Conservation (phyloP, 352 stramenopile genomes). For the Phytopythium oedochilum region DNA sequence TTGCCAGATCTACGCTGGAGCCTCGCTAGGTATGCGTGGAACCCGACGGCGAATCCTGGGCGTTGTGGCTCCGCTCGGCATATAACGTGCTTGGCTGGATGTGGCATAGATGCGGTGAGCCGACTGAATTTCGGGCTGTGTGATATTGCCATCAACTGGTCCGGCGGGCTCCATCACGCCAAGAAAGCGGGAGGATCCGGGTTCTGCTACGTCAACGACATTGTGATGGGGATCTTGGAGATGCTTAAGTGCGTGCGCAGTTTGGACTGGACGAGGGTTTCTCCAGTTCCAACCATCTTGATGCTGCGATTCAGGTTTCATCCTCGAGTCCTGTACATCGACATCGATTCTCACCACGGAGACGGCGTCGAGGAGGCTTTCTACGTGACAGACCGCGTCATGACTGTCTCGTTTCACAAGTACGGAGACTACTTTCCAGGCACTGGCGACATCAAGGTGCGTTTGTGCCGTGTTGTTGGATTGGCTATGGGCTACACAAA, state of each 20-base stretch:
- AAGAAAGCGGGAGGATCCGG: conserved; percentile 94
- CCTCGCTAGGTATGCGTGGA: conserved; percentile 71
- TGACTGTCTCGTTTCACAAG: conserved; percentile 99
- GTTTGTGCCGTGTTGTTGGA: background rate
- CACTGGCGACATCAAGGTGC: conserved; percentile 89
- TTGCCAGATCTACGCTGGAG: conserved; percentile 96
- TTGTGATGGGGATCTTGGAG: conserved; percentile 97
- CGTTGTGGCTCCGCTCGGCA: background rate
- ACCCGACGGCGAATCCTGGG: too few relatives aligned
- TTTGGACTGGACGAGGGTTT: too few relatives aligned
- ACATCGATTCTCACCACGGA: conserved; percentile 99
- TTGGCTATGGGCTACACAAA: background rate
- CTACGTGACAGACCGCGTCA: conserved; percentile 97
- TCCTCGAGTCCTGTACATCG: conserved; percentile 97
- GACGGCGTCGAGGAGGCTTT: conserved; percentile 97
- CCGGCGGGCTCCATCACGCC: conserved; percentile 96
- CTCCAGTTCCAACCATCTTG: too few relatives aligned
- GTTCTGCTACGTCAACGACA: conserved; percentile 98
- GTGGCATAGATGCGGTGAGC: conserved; percentile 88
- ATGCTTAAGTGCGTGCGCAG: conserved; percentile 90
- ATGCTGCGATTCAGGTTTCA: conserved; percentile 41
- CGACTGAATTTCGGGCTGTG: conserved; percentile 94
- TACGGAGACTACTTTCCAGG: conserved; percentile 99
- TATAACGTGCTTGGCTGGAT: background rate
- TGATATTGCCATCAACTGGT: conserved; percentile 98